Conservation (phyloP, 2,329 filamentous ascomycete genomes). For the Penicillium sp. region DNA sequence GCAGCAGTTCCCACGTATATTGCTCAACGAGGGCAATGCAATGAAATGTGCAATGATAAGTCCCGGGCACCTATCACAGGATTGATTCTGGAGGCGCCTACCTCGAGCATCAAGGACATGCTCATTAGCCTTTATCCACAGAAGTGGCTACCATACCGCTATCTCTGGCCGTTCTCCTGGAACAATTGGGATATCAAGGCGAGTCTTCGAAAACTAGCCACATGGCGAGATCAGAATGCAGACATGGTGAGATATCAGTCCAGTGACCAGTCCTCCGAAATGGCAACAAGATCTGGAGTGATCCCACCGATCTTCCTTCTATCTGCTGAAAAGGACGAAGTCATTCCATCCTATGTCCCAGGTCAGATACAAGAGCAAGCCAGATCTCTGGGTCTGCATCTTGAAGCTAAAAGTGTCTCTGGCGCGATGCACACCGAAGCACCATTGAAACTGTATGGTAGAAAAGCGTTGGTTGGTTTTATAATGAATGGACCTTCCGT, state of each 20-base stretch:
- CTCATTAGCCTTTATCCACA: constrained; percentile 73
- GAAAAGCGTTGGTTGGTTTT: constrained; percentile 40
- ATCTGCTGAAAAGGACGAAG: constrained; percentile 46
- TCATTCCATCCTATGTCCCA: constrained; percentile 44
- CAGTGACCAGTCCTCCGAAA: too few species aligned
- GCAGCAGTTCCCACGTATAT: constrained; percentile 55
- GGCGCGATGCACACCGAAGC: constrained; percentile 56
- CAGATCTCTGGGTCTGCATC: constrained; percentile 34
- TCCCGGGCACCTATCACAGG: constrained; percentile 37
- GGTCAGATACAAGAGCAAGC: constrained; percentile 38
- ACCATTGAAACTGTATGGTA: constrained; percentile 46
- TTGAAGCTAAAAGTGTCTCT: constrained; percentile 42
- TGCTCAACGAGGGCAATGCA: constrained; percentile 13
- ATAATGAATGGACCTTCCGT: constrained; percentile 4
- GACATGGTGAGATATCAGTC: background rate
- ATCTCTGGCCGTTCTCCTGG: constrained; percentile 72
- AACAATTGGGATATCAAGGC: constrained; percentile 56
- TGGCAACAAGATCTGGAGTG: background rate
- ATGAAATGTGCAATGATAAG: background rate
- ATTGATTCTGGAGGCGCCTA: constrained; percentile 75
- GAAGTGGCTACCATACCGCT: constrained; percentile 75
- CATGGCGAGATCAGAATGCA: constrained; percentile 14
- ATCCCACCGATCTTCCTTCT: constrained; percentile 42
- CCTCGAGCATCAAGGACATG: constrained; percentile 71
- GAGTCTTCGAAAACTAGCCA: constrained; percentile 44